phyloP scores from a whole-genome alignment of 2,329 filamentous ascomycete genomes.

The Fusarium denticulatum region DNA sequence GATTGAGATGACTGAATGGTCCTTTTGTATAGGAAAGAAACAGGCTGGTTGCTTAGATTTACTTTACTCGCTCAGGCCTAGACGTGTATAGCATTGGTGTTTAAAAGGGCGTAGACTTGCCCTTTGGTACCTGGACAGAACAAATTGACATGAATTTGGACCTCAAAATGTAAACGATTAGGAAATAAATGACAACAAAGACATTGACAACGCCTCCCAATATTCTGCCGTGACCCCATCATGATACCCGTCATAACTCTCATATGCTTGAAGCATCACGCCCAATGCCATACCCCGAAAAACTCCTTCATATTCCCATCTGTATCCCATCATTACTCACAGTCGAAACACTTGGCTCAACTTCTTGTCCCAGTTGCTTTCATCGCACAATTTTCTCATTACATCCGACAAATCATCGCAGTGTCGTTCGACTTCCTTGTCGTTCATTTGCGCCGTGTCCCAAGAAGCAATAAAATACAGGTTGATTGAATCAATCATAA shows the following conservation, averaged over 20 bases:
- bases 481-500: slow-evolving; percentile 47
- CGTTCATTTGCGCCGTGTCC: slow-evolving; percentile 54
- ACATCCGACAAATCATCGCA: slow-evolving; percentile 46
- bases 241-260: not conserved
- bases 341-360: slow-evolving; percentile 42
- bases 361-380: slow-evolving; percentile 44
- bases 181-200: not conserved
- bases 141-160: not conserved
- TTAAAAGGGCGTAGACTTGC: not conserved
- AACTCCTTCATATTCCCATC: not conserved
- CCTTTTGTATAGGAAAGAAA: too few species aligned
- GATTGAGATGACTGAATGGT: not conserved
- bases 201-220: not conserved
- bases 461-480: slow-evolving; percentile 52
- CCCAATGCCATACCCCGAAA: slow-evolving; percentile 39
- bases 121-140: not conserved
- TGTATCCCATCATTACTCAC: not conserved
- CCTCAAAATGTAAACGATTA: not conserved
- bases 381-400: slow-evolving; percentile 43
- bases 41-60: not conserved
- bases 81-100: not conserved
- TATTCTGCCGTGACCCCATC: not conserved
- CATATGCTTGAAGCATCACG: slow-evolving; percentile 31
- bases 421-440: slow-evolving; percentile 44
- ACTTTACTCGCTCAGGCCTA: not conserved